Evolutionary conservation across 306 rosid species (phyloP).

Genomic region (Senna siamea): DNA sequence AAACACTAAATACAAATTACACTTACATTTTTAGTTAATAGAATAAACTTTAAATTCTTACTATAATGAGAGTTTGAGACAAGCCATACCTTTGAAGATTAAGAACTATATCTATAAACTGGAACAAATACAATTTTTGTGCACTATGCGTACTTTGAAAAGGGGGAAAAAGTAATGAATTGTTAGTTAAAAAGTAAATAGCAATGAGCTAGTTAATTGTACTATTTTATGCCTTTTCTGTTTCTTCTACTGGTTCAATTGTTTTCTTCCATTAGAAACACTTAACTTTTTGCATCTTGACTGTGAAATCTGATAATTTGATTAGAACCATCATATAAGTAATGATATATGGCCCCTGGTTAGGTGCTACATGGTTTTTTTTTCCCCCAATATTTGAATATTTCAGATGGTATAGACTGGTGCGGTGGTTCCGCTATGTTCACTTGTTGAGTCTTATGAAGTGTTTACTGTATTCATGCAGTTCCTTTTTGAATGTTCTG

Average conservation of each 20-base stretch:
- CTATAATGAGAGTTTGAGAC: too few species aligned
- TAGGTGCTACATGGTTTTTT: background rate
- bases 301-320: constrained; percentile 20
- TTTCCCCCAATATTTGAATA: background rate
- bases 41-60: background rate
- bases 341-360: background rate
- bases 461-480: constrained; percentile 50
- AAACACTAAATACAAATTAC: background rate
- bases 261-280: background rate
- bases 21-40: background rate
- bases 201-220: background rate
- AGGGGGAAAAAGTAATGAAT: background rate
- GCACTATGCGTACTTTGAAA: constrained; percentile 5
- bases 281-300: background rate
- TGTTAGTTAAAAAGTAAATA: background rate
- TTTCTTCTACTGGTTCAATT: too few species aligned
- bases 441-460: constrained; percentile 1
- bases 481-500: constrained; percentile 77
- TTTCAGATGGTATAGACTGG: background rate
- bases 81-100: background rate
- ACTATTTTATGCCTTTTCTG: too few species aligned
- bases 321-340: background rate
- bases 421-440: background rate
- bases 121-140: background rate
- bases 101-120: background rate